Evolutionary conservation across 495 filamentous ascomycete genomes (phyloP), one percentile per base, ranked within the genome.

Genomic region (Penicillium coffeae): DNA sequence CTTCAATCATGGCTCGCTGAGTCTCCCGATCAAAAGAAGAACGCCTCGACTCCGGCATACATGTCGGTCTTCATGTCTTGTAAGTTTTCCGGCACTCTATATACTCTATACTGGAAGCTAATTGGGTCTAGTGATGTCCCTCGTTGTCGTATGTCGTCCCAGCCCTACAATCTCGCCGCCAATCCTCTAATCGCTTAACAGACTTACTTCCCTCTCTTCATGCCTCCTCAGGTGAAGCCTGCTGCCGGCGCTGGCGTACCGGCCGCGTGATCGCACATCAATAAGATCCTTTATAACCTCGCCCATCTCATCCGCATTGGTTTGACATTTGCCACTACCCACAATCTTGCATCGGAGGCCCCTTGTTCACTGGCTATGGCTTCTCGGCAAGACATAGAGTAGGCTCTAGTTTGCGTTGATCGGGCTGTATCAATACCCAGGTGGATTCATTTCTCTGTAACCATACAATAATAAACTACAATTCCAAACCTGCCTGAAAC

Each of bases 1-100:
- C 68, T 95, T 35, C 89, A 95, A 70, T 80, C 74, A 53, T 95
- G 89, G 90, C 77, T 96, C 14, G 84, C 84, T 48, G 90, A 95
- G 73, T 86, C 84, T 54, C 80, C 85, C 38, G 88, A 90, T 33
- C 75, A 85, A 59, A 83, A 79, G 68, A 83, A 78, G 56, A 84
- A 67, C 47, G 63, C 74, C 36, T 70, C 74, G 34, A 90, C 87
- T 4, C 90, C 90, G n/a, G 84, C 82, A 12, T 89, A 89, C 63
- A 88, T 94, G 70, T 83, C 82, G 40, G 86, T 94, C 36, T 78
- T 84, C 54, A 95, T 96, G 90, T 79, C 89, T 9, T 63, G 89
- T 95, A 75, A 61, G 89, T 76, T 7, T 39, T 48, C 3, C 18
- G 27, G 25, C 15, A 20, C 25, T 10, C 25, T 30, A 10, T 30